Evolutionary conservation across 805 yeast species (phyloP), one percentile per base, ranked within the genome.

Genomic region (Saccharomyces kudriavzevii): DNA sequence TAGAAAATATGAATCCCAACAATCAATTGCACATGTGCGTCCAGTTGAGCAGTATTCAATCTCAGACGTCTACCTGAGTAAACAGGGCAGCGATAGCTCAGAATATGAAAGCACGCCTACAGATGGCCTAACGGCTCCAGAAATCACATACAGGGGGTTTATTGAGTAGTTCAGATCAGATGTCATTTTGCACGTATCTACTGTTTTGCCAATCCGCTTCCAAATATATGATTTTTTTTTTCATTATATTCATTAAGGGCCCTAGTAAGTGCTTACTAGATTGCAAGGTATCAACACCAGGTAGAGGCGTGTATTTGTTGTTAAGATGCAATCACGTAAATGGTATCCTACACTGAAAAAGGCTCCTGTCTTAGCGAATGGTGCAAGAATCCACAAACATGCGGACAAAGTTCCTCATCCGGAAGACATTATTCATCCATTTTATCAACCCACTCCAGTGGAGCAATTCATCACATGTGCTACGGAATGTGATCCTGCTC

Each of bases 401-500:
- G 43, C 35, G 1, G 35, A 30, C 17, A 30, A 17, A 17, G 43
- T 35, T 3, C 43, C 43, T 35, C 43, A 17, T 27, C 54, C 63
- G 5, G 51, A 51, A 14, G 57, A 59, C 28, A 54, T 61, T 3
- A 50, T 59, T 3, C 70, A 68, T 49, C 66, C 70, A 8, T 66
- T 65, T 52, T 68, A 66, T 51, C 51, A 48, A 11, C 64, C 66
- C 13, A 56, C 59, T 27, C 28, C 52, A 4, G 43, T 57, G 8
- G 70, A 67, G 47, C 60, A 59, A 46, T 60, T 66, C 20, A 45
- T 52, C 14, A 47, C 62, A n/a, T 65, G 68, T 49, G 54, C 54
- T 14, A 52, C 56, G 14, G 65, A 63, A 49, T 47, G 31, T 11
- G 51, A 56, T 5, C 63, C 66, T 2, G 26, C 52, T 2, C 47